Evolutionary conservation across 2,329 filamentous ascomycete species (phyloP).

Genomic region (Colletotrichum lindemuthianum): DNA sequence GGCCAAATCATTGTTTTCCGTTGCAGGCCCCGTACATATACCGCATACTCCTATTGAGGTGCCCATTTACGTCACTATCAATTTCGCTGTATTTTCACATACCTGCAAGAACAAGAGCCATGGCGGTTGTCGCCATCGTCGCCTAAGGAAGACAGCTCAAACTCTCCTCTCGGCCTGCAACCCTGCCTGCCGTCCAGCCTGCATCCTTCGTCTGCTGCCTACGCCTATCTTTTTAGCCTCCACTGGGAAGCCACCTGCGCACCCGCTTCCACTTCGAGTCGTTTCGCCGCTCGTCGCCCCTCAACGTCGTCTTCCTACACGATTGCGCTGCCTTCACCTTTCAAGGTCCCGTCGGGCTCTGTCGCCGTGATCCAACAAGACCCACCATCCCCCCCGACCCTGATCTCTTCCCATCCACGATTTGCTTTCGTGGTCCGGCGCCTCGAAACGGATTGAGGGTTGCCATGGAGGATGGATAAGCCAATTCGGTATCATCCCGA

Average conservation of each 20-base stretch:
- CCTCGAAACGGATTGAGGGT: constrained; percentile 7
- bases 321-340: no score
- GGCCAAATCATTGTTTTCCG: no score
- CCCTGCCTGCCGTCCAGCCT: constrained; percentile 12
- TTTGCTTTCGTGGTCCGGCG: no score
- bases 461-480: constrained; percentile 37
- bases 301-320: no score
- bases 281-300: background rate
- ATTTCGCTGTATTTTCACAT: no score
- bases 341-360: no score
- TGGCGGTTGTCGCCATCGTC: background rate
- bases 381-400: no score
- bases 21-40: no score
- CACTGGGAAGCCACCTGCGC: background rate
- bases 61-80: no score
- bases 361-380: no score
- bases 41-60: no score
- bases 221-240: background rate
- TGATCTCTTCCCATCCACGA: no score
- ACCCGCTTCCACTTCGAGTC: background rate
- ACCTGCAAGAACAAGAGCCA: constrained; percentile 3
- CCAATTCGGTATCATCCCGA: constrained; percentile 31
- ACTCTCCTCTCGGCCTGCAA: constrained; percentile 17
- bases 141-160: constrained; percentile 21
- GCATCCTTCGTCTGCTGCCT: constrained; percentile 16